Base-by-base conservation (phyloP, 2,329 filamentous ascomycete species). In the Fonsecaea pugnacius region DNA sequence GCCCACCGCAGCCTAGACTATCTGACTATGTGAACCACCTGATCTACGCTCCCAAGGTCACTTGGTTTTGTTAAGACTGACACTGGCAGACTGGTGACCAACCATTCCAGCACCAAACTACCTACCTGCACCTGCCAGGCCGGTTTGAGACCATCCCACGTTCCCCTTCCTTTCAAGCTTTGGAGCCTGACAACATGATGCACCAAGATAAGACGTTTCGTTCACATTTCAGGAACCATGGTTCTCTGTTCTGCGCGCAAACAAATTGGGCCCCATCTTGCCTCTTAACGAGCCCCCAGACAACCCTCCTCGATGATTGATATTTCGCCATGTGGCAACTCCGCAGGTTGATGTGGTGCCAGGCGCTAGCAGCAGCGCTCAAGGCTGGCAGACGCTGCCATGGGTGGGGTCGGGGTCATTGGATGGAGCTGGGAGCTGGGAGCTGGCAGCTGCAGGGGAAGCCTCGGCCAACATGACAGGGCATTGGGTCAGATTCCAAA, bases 131-230 rank as follows among this genome's bases (percentile, higher is more conserved):
- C 24, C 30, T 59, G 46, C 57, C 48, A 51, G 57, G 57, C 57
- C 43, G 8, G 57, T 59, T 59, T 59, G 32, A 59, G 43, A 59
- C 57, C 43, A 52, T 48, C 43, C 33, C 18, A 52, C 46, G 18
- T 52, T 46, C 43, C 48, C 46, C 38, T 18, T 52, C 48, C 57
- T 59, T 48, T 50, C 8, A 3, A 59, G 35, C 18, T 32, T 52
- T 52, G 57, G 57, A 35, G 43, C 57, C 57, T 40, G 57, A 59
- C 35, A 51, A 51, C 30, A 16, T 48, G 30, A 21, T 48, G 43
- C 21, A 48, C 43, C 43, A 48, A 48, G 43, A 48, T 48, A 48
- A 48, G 43, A 14, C 43, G 43, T 5, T 27, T 24, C 43, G n/a
- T 48, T 48, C 18, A 27, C 21, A 48, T 4, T 48, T 14, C 27